Base-by-base conservation (phyloP, 495 filamentous ascomycete genomes). In the Hypoxylon subgilvum region DNA sequence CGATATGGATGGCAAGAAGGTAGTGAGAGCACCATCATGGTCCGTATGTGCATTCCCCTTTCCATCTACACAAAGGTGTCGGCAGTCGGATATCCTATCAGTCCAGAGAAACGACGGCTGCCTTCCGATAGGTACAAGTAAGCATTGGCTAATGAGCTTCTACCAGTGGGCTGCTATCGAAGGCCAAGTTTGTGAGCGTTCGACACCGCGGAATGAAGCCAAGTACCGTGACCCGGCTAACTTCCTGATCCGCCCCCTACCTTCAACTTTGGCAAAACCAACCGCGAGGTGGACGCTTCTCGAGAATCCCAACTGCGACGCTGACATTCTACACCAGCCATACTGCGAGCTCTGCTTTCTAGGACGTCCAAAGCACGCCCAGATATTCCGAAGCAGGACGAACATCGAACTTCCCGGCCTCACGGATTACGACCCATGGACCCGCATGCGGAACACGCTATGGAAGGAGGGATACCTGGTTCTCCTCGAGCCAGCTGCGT, bases 101-200 rank as follows among this genome's bases (percentile, higher is more conserved):
- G n/a, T n/a, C n/a, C n/a, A n/a, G n/a, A n/a, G n/a, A n/a, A n/a
- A n/a, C n/a, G n/a, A n/a, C n/a, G n/a, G n/a, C n/a, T n/a, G n/a
- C n/a, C n/a, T n/a, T n/a, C n/a, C n/a, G n/a, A n/a, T n/a, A 27
- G 23, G 23, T 27, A 27, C 23, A n/a, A n/a, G n/a, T n/a, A n/a
- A n/a, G n/a, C n/a, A n/a, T n/a, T n/a, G n/a, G n/a, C n/a, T n/a
- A n/a, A n/a, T n/a, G n/a, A n/a, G n/a, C n/a, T n/a, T n/a, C 12
- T n/a, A 21, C 2, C 17, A 61, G 57, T 63, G 60, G 60, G 53
- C 48, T 4, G 49, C 60, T 6, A 35, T 63, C 35, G 46, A 57
- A 23, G 60, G 53, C 23, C 53, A 58, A 41, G 17, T 58, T 2
- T n/a, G 25, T 17, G 25, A 22, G 1, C 30, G 23, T 17, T 9